phyloP scores from a whole-genome alignment of 345 rosid genomes.

The Iberis pinnata region DNA sequence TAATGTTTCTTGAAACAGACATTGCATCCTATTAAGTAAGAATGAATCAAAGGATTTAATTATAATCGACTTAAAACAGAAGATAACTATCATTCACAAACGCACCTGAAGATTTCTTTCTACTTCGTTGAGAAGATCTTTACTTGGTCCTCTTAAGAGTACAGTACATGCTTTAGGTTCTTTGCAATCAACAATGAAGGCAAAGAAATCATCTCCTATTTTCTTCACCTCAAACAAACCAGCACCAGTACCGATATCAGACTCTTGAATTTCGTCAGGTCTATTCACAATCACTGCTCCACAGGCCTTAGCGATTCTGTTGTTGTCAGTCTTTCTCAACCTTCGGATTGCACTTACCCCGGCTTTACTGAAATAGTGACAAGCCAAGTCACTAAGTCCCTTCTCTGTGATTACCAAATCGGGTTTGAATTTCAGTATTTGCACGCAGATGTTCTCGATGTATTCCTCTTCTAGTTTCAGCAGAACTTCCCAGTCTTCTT shows the following conservation, averaged over 20 bases:
- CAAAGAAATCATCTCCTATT: conserved; percentile 91
- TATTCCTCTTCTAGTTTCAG: conserved; percentile 91
- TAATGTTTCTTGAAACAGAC: conserved; percentile 94
- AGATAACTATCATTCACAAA: conserved; percentile 6
- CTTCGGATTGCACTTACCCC: conserved; percentile 94
- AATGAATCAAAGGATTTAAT: neutral
- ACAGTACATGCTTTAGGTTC: conserved; percentile 94
- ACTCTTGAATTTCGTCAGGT: conserved; percentile 91
- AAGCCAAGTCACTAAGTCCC: conserved; percentile 96
- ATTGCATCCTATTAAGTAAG: conserved; percentile 75
- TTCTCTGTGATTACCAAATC: conserved; percentile 88
- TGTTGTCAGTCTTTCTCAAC: conserved; percentile 84
- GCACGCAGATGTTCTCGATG: conserved; percentile 69
- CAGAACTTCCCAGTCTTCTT: conserved; percentile 87
- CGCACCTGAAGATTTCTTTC: conserved; percentile 92
- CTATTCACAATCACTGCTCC: conserved; percentile 94
- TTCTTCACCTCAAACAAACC: conserved; percentile 92
- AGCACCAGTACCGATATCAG: conserved; percentile 94
- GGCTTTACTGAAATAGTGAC: conserved; percentile 88
- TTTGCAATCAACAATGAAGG: conserved; percentile 81
- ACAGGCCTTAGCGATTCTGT: conserved; percentile 91
- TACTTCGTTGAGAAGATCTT: conserved; percentile 94
- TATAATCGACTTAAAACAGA: neutral
- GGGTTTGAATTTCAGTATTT: conserved; percentile 82
- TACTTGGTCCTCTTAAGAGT: conserved; percentile 93